These are phyloP conservation scores for Phaeosphaeria sp. DNA, from an alignment of 2,329 filamentous ascomycete genomes.

Conservation along the genomic window DNA sequence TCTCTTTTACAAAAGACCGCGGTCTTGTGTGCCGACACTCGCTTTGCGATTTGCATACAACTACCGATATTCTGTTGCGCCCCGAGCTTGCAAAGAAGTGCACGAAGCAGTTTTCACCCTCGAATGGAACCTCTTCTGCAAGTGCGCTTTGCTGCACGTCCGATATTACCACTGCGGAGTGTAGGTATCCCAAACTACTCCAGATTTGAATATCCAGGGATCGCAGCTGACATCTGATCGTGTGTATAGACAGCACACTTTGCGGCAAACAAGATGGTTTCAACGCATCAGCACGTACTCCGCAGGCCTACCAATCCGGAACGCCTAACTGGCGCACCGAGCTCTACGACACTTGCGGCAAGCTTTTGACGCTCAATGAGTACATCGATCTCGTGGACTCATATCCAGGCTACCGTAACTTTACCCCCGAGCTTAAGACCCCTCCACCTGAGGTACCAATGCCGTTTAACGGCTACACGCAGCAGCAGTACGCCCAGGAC, in stretches of 20 bases:
- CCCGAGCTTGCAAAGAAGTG: constrained; percentile 71
- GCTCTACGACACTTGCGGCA: constrained; percentile 67
- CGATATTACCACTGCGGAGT: constrained; percentile 26
- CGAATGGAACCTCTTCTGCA: constrained; percentile 37
- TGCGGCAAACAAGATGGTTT: constrained; percentile 51
- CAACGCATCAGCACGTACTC: constrained; percentile 66
- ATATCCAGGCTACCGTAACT: constrained; percentile 61
- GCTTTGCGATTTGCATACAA: constrained; percentile 72
- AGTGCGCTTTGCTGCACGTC: constrained; percentile 26
- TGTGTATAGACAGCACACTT: constrained; percentile 8
- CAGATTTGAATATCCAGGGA: not conserved
- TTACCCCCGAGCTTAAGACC: constrained; percentile 72
- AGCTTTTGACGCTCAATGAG: constrained; percentile 63
- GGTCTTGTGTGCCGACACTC: constrained; percentile 73
- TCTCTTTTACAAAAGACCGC: constrained; percentile 69
- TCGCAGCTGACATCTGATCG: not conserved
- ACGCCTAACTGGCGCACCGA: constrained; percentile 68
- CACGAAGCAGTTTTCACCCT: constrained; percentile 66
- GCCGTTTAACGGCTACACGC: constrained; percentile 71
- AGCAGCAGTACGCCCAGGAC: constrained; percentile 68
- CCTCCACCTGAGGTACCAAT: constrained; percentile 60
- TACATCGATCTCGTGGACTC: constrained; percentile 65
- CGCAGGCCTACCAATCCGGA: constrained; percentile 62
- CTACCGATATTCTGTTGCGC: constrained; percentile 69
- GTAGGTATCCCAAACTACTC: not conserved